Base-by-base conservation (phyloP, 345 rosid genomes). In the Hibiscus syriacus region DNA sequence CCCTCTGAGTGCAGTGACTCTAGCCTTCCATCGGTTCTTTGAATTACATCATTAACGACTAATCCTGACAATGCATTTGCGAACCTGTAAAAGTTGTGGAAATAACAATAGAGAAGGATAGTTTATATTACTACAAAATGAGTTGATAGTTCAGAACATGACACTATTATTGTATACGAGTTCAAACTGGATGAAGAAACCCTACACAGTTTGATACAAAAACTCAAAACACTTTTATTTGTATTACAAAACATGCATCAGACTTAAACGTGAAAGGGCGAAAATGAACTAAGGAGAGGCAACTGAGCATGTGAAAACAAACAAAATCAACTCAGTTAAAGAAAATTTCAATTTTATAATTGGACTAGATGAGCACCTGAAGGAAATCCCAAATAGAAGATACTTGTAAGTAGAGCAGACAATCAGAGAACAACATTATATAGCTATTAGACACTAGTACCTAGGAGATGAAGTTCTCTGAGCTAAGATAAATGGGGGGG, bases 1-100 rank as follows among this genome's bases (percentile, higher is more conserved):
- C 99, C 98, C 77, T 94, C 98, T 9, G 99, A 89, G 80, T 94
- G 99, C 70, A 91, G 89, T 50, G 92, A 80, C 75, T 94, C 99
- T 26, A 89, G 85, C 73, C 99, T 85, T 80, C 93, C 86, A 64
- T 82, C 74, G 16, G 99, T 91, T 67, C 90, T 84, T 75, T 89
- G 95, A 71, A 91, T 75, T 70, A 89, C 83, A 75, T 94, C 98
- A 68, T 86, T 81, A 36, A 78, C 74, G 49, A 80, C 72, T 70
- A 72, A 70, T 66, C 96, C 99, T 0, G 82, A 67, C 69, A 94
- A 77, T 39, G 92, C 90, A 75, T 80, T 84, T 12, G 96, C 72
- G 74, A 94, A 91, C 88, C 99, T 94, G 86, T 60, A 80, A 83
- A 62, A 64, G 14, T 36, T 9, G 23, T 41, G 14, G 45, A 67